phyloP scores from a whole-genome alignment of 208 protist species.

The Angomonas desouzai region DNA sequence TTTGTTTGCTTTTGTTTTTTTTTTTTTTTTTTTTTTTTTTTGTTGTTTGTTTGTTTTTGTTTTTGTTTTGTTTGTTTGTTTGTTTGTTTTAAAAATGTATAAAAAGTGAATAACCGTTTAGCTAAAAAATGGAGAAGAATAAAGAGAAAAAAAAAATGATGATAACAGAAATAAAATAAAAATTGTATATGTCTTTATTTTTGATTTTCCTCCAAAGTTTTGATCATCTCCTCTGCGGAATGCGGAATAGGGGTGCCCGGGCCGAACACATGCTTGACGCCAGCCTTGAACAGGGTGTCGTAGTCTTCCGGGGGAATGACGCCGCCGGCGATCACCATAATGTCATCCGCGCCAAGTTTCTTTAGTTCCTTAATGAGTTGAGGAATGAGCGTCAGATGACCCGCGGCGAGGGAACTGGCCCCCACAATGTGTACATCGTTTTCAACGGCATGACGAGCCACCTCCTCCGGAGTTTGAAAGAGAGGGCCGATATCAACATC shows the following conservation, averaged over 20 bases:
- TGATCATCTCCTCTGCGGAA: constrained; percentile 43
- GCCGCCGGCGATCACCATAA: constrained; percentile 77
- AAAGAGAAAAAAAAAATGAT: constrained; percentile 14
- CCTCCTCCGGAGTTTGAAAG: constrained; percentile 87
- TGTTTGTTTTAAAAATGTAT: neutral
- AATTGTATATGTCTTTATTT: constrained; percentile 24
- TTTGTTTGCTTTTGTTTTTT: neutral
- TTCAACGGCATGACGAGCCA: constrained; percentile 86
- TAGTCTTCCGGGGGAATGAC: constrained; percentile 90
- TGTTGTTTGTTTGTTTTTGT: neutral
- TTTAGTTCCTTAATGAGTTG: constrained; percentile 86
- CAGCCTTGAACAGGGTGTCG: constrained; percentile 92
- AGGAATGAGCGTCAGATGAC: constrained; percentile 91
- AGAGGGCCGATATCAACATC: constrained; percentile 95
- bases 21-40: constrained; percentile 16
- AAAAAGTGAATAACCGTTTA: constrained; percentile 1
- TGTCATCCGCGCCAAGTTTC: constrained; percentile 53
- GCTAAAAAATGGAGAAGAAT: constrained; percentile 6
- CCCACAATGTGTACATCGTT: constrained; percentile 95
- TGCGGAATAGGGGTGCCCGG: constrained; percentile 74
- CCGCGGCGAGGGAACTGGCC: constrained; percentile 59
- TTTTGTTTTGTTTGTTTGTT: no score
- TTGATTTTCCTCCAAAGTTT: constrained; percentile 35
- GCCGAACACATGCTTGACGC: constrained; percentile 92
- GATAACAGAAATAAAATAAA: constrained; percentile 16